phyloP scores from a whole-genome alignment of 768 basidiomycete genomes.

The Boletus insuetus region DNA sequence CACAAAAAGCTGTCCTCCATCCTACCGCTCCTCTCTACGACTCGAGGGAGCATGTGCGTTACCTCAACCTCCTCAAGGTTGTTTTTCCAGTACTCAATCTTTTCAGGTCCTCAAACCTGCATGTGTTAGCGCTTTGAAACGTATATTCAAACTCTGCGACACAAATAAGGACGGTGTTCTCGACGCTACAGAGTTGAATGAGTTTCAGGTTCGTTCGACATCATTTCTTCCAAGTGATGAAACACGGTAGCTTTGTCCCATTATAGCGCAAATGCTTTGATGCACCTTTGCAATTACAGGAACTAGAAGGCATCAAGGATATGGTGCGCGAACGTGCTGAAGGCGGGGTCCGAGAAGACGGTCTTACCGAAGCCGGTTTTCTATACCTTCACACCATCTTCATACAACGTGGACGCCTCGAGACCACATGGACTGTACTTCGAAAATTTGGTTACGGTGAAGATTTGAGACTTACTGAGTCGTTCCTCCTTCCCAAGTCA shows the following conservation, averaged over 20 bases:
- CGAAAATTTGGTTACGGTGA: slow-evolving; percentile 96
- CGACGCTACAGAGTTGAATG: slow-evolving; percentile 88
- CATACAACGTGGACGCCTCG: slow-evolving; percentile 91
- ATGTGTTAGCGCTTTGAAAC: slow-evolving; percentile 79
- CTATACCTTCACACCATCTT: slow-evolving; percentile 94
- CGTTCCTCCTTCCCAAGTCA: slow-evolving; percentile 86
- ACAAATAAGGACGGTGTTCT: slow-evolving; percentile 91
- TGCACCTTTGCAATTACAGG: slow-evolving; percentile 85
- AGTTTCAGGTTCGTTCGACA: slow-evolving; percentile 75
- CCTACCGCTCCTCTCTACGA: slow-evolving; percentile 97
- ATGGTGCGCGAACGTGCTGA: slow-evolving; percentile 82
- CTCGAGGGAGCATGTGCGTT: slow-evolving; percentile 87
- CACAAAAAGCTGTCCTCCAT: slow-evolving; percentile 95
- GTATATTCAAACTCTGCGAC: slow-evolving; percentile 97
- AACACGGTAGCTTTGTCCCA: not conserved
- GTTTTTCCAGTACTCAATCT: slow-evolving; percentile 10
- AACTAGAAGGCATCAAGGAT: slow-evolving; percentile 94
- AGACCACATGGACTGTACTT: slow-evolving; percentile 97
- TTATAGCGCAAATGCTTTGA: slow-evolving; percentile 91
- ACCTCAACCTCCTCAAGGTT: not conserved
- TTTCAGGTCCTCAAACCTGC: slow-evolving; percentile 87
- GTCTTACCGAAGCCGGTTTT: slow-evolving; percentile 91
- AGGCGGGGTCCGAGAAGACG: slow-evolving; percentile 70
- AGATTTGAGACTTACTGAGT: slow-evolving; percentile 84
- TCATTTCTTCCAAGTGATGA: not conserved